phyloP scores from a whole-genome alignment of 495 filamentous ascomycete species.

The Penicillium malachiteum region DNA sequence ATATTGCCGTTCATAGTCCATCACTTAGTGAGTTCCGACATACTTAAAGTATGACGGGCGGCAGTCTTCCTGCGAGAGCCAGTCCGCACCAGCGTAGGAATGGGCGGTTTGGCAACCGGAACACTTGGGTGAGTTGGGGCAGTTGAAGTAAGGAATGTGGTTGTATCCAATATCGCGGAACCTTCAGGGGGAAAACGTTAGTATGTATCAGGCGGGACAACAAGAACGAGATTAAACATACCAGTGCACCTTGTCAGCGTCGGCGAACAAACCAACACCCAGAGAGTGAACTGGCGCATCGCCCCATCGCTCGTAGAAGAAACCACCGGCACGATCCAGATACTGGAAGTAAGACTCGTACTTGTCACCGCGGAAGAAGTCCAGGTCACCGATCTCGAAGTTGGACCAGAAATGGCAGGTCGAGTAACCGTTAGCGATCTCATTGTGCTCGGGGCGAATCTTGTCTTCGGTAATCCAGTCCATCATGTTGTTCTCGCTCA shows the following conservation, averaged over 20 bases:
- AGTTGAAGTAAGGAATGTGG: constrained; percentile 98
- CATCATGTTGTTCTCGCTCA: constrained; percentile 81
- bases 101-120: constrained; percentile 80
- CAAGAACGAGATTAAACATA: constrained; percentile 43
- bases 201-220: not conserved
- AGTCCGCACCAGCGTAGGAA: constrained; percentile 83
- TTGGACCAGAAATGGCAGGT: constrained; percentile 99
- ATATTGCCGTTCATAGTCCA: constrained; percentile 7
- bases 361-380: constrained; percentile 86
- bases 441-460: constrained; percentile 75
- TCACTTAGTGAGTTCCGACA: constrained; percentile 70
- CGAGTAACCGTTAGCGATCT: constrained; percentile 83
- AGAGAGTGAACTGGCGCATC: constrained; percentile 98
- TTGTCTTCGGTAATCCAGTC: constrained; percentile 79
- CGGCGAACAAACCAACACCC: constrained; percentile 90
- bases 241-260: constrained; percentile 92
- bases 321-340: constrained; percentile 89
- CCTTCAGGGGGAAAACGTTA: constrained; percentile 49
- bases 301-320: constrained; percentile 99
- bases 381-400: constrained; percentile 96
- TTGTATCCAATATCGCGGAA: constrained; percentile 99
- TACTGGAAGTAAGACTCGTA: constrained; percentile 98
- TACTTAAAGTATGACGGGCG: constrained; percentile 96
- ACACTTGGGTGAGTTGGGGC: constrained; percentile 94
- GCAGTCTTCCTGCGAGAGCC: constrained; percentile 88